Percentiles rank a stretch among this genome's conserved stretches.
phyloP scores from a whole-genome alignment of 2,329 filamentous ascomycete genomes.

The Pseudogymnoascus sp. region DNA sequence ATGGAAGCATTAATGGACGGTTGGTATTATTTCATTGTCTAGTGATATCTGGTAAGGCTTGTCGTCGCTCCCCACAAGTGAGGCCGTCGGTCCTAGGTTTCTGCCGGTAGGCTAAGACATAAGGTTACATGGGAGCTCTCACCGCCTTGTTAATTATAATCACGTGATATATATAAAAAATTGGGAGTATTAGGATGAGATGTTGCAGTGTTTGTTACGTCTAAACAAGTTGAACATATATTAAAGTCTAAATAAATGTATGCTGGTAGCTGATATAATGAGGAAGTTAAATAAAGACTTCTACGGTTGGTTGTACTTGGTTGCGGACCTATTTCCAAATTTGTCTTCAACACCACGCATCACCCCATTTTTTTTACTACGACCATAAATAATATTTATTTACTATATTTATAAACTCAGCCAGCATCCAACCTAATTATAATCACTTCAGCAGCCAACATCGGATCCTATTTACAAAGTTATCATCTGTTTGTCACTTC shows the following conservation, averaged over 20 bases:
- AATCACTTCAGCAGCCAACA: background rate
- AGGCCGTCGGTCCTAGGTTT: background rate
- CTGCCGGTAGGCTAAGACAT: background rate
- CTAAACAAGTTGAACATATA: background rate
- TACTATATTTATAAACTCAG: background rate
- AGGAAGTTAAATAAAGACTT: background rate
- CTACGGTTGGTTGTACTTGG: background rate
- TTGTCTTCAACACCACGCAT: background rate
- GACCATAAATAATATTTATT: background rate
- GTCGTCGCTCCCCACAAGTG: conserved; percentile 1
- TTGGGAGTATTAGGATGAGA: background rate
- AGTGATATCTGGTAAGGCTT: background rate
- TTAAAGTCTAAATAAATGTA: background rate
- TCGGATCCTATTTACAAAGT: background rate
- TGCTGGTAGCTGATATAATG: background rate
- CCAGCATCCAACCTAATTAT: background rate
- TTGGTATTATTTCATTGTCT: background rate
- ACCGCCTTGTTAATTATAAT: background rate
- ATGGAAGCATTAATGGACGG: background rate
- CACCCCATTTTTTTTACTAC: background rate
- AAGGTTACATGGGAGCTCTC: background rate
- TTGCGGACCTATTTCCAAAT: background rate
- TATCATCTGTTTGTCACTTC: background rate
- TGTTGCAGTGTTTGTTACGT: background rate
- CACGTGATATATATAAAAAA: background rate